Evolutionary conservation across 257 asterid genomes (phyloP).

Genomic region (Rhazya stricta): DNA sequence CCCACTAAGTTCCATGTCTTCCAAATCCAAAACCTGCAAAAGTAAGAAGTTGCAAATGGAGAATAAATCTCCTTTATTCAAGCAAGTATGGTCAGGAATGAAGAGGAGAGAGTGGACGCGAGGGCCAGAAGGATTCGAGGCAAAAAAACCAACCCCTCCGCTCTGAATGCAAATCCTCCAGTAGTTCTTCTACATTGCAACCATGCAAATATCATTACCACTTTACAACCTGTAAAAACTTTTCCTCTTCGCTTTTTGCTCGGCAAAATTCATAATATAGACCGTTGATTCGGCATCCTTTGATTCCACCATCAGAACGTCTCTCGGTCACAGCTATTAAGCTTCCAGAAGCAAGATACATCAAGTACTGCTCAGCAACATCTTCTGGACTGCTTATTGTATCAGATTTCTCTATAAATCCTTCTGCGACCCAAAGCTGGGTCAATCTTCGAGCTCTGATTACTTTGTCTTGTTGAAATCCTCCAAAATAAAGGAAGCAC

Average conservation of each 20-base stretch:
- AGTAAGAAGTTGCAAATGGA: not conserved
- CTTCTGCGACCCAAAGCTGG: not conserved
- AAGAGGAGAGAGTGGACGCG: not conserved
- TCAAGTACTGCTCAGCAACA: slow-evolving; percentile 42
- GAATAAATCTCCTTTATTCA: no score
- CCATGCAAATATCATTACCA: not conserved
- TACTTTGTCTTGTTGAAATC: not conserved
- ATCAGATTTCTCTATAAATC: not conserved
- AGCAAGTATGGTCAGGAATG: no score
- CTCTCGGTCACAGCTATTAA: slow-evolving; percentile 37
- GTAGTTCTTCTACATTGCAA: not conserved
- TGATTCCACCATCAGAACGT: slow-evolving; percentile 29
- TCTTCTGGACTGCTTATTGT: not conserved
- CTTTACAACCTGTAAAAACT: not conserved
- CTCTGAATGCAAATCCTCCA: not conserved
- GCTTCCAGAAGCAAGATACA: slow-evolving; percentile 46
- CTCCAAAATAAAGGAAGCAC: slow-evolving; percentile 2
- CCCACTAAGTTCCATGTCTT: not conserved
- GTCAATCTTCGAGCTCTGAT: not conserved
- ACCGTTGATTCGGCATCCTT: not conserved
- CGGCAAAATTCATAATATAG: not conserved
- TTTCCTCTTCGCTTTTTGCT: not conserved
- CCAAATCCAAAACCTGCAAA: slow-evolving; percentile 1
- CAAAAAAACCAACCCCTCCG: not conserved
- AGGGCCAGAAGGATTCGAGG: not conserved